Base-by-base conservation (phyloP, 768 basidiomycete species). In the Porphyrellus cyaneotinctus region DNA sequence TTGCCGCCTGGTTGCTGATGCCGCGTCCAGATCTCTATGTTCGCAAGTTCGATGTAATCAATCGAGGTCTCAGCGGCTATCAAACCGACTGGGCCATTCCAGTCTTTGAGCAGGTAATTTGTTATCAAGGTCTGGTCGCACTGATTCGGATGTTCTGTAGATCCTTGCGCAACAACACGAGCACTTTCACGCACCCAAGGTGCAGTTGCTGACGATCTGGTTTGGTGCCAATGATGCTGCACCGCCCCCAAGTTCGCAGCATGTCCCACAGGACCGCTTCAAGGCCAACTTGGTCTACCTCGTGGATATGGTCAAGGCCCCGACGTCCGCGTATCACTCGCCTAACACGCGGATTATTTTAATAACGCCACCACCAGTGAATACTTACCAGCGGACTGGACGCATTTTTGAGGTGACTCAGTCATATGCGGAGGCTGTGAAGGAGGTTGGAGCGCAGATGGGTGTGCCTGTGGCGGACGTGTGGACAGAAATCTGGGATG, bases 151-250 rank as follows among this genome's bases (percentile, higher is more conserved):
- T 12, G 15, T 33, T 49, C 2, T 23, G 7, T 58, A 90, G 86
- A 75, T 81, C 56, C 73, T 92, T 48, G 81, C 84, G 14, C 80
- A 75, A 53, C 75, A 70, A 57, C 60, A 74, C 7, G 76, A 78
- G 51, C 76, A 72, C 49, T 60, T 66, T 20, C 69, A 77, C 47
- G 72, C 74, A 33, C 84, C 87, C 9, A 80, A 76, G 41, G 76
- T 93, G 32, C 81, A 80, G 37, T 68, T 95, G n/a, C 74, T 95
- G 53, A 82, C 82, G 7, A 83, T 95, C 63, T 97, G 91, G 91
- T 89, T 90, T 54, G 93, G 93, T 43, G 85, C 85, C 15, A 97
- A 97, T 70, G 94, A 97, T 66, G 82, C 94, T 7, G 82, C 80
- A 58, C 74, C 89, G 45, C 67, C 71, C 26, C 79, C 79, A 0